Evolutionary conservation across 1,284 basidiomycete genomes (phyloP).

Genomic region (Exsudoporus floridanus): DNA sequence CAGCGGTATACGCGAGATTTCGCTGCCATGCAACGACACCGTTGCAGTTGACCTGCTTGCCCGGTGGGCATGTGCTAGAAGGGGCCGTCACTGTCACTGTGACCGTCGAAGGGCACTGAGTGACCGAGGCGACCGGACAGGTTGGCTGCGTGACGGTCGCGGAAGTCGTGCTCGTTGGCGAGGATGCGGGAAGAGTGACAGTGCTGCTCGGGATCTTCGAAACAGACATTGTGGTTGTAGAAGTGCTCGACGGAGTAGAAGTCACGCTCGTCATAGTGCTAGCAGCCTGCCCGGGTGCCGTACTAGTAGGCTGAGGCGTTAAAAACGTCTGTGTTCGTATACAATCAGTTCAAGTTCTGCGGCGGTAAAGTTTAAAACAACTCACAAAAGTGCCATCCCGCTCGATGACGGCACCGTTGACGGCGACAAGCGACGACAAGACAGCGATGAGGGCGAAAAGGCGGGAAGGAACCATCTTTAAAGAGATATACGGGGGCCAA

Average conservation of each 20-base stretch:
- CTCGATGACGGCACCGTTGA: slow-evolving; percentile 15
- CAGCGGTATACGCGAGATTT: slow-evolving; percentile 15
- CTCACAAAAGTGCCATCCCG: slow-evolving; percentile 23
- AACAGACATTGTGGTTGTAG: too few species aligned
- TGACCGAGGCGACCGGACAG: too few species aligned
- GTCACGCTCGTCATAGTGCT: neutral
- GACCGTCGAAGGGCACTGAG: too few species aligned
- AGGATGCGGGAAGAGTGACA: too few species aligned
- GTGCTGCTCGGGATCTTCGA: too few species aligned
- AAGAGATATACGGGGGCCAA: fast-evolving
- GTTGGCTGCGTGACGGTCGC: too few species aligned
- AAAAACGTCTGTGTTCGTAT: slow-evolving; percentile 6
- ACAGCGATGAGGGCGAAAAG: slow-evolving; percentile 7
- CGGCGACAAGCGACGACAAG: slow-evolving; percentile 16
- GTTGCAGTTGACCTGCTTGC: slow-evolving; percentile 23
- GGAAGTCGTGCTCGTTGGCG: too few species aligned
- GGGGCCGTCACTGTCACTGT: too few species aligned
- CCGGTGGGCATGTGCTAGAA: slow-evolving; percentile 12
- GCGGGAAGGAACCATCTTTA: slow-evolving; percentile 20
- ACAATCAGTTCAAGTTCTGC: too few species aligned
- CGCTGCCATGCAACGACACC: slow-evolving; percentile 22
- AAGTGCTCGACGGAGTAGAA: neutral
- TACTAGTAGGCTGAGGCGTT: slow-evolving; percentile 11
- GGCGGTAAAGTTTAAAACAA: too few species aligned
- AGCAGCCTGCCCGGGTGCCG: neutral